Evolutionary conservation across 2,329 filamentous ascomycete species (phyloP), one percentile per base, ranked within the genome.

Genomic region (Apiospora malaysiana): DNA sequence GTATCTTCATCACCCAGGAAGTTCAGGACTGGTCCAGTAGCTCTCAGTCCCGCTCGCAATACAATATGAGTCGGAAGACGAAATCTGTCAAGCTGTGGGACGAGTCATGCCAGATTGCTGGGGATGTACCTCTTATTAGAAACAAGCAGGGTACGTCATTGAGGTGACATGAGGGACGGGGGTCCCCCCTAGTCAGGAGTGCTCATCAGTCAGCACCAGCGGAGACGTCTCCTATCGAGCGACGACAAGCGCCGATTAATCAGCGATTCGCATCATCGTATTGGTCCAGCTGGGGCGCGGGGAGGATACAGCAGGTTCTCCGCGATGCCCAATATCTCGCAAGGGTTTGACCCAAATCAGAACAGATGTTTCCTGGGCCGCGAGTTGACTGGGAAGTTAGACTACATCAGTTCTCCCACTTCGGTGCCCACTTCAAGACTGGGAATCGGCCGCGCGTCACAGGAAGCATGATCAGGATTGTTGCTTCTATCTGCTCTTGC

Each of bases 191-290:
- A n/a, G 18, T 21, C 56, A 40, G 27, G 45, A 21, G 18, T 59
- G 56, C 27, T 63, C 51, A 59, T n/a, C 56, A 63, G 56, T 63
- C 56, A 63, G 56, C 56, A 63, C 40, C 18, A n/a, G 56, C 56
- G 32, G 56, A 63, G 56, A 63, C 32, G 21, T 59, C 2, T 59
- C 8, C 51, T 37, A 21, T 32, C 32, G 56, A 63, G 27, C 56
- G 56, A 40, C 56, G 56, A 40, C 56, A 63, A 14, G 32, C 32
- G 56, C 27, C 16, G 56, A 63, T 40, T 40, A 14, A 40, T 40
- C 56, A n/a, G 21, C 56, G 56, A 63, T 63, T n/a, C 56, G 18
- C 56, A 21, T 63, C 32, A 4, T 63, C 12, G 56, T 63, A 40
- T 63, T 63, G 56, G 56, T 32, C n/a, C 51, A n/a, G 51, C 27